phyloP scores from a whole-genome alignment of 352 stramenopile species.

The Detonula confervacea region DNA sequence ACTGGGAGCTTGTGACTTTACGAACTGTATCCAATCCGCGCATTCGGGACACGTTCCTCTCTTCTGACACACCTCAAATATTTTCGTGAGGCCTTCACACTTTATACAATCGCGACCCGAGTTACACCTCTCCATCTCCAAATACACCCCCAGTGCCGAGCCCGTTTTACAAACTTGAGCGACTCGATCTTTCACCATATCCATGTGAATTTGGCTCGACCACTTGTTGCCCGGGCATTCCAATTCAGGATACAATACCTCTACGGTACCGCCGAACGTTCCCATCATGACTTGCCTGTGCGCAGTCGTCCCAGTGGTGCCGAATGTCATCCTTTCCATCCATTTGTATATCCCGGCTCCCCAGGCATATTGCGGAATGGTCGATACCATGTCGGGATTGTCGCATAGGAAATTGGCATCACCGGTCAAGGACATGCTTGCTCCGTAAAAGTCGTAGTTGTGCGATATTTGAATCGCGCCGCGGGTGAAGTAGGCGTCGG shows the following conservation, averaged over 20 bases:
- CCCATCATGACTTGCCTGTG: conserved; percentile 45
- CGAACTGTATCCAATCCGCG: conserved; percentile 24
- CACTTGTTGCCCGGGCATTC: conserved; percentile 44
- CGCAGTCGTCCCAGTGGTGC: conserved; percentile 35
- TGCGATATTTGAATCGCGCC: conserved; percentile 16
- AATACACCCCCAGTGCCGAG: conserved; percentile 27
- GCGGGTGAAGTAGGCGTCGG: conserved; percentile 29
- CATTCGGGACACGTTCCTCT: conserved; percentile 45
- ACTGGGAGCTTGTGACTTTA: conserved; percentile 34
- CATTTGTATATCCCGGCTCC: conserved; percentile 43
- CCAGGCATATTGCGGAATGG: conserved; percentile 41
- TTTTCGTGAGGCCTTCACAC: conserved; percentile 47
- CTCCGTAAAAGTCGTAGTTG: conserved; percentile 47
- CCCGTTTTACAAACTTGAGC: conserved; percentile 42
- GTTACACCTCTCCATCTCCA: conserved; percentile 49
- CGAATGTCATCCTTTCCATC: conserved; percentile 53
- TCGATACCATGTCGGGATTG: conserved; percentile 39
- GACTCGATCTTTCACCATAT: conserved; percentile 39
- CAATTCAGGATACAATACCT: too few species aligned
- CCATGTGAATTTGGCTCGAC: conserved; percentile 29
- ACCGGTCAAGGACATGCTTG: conserved; percentile 27
- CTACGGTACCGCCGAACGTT: conserved; percentile 48
- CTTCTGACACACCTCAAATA: conserved; percentile 31
- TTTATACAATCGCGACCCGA: conserved; percentile 25
- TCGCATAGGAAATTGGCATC: conserved; percentile 27